These are phyloP conservation scores for Nicotiana otophora DNA, from an alignment of 257 asterid genomes.

Conservation along the genomic window DNA sequence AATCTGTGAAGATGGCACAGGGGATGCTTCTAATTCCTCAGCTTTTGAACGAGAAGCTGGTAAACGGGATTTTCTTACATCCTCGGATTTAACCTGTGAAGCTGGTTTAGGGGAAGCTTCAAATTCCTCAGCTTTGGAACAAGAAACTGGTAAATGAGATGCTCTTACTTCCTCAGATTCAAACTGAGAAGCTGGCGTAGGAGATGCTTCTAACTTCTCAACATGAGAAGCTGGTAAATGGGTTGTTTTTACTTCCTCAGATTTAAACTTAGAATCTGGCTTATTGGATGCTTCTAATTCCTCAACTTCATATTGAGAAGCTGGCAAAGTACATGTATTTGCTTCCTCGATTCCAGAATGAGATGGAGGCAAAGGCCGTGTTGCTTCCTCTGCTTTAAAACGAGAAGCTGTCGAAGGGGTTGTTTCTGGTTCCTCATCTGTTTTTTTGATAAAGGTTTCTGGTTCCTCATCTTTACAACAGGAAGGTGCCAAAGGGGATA, in stretches of 20 bases:
- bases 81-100: conserved; percentile 6
- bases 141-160: conserved; percentile 3
- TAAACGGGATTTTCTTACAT: conserved; percentile 5
- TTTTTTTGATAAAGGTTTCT: not conserved
- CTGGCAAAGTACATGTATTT: not conserved
- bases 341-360: not conserved
- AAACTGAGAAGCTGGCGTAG: conserved; percentile 5
- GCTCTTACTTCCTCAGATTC: not conserved
- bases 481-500: conserved; percentile 6
- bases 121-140: conserved; percentile 3
- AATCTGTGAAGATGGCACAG: not conserved
- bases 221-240: not conserved
- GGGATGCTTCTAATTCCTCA: not conserved
- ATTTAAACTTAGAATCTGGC: not conserved
- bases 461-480: not conserved
- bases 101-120: conserved; percentile 3
- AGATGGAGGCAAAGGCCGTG: conserved; percentile 4
- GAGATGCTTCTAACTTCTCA: not conserved
- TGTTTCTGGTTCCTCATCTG: conserved; percentile 1
- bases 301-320: conserved; percentile 2
- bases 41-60: conserved; percentile 5
- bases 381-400: conserved; percentile 6
- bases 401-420: not conserved
- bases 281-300: not conserved
- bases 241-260: not conserved